Base-by-base conservation (phyloP, 2,329 filamentous ascomycete species). In the Calonectria multiphialidica region DNA sequence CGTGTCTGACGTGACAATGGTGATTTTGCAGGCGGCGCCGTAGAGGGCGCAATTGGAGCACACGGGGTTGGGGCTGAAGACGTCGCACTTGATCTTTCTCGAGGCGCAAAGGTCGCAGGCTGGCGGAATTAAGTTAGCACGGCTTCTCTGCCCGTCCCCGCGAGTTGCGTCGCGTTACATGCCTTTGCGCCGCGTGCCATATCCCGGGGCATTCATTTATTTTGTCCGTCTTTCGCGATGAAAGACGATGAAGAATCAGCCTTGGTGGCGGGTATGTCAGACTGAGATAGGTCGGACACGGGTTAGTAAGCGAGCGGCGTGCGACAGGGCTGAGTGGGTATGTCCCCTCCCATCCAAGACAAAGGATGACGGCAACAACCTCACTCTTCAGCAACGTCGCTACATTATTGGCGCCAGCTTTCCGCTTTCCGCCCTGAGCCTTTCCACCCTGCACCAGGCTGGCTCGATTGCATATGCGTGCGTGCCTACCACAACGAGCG, bases 71-170 rank as follows among this genome's bases (percentile, higher is more conserved):
- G 84, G 84, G 70, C 82, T 84, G 10, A 81, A 64, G 67, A 80
- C 79, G 72, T 86, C 83, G 65, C 84, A 86, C 63, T 81, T 85
- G 61, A 85, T 81, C 75, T 85, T 86, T 71, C 83, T 83, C 53
- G 76, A 78, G 18, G 82, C 84, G 68, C 84, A 86, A 7, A 82
- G 79, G 72, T 86, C 84, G 69, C 83, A 84, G 21, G 76, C 77
- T 79, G 42, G 40, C 10, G 33, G 35, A n/a, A 33, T 53, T 10
- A 37, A n/a, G 12, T 40, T n/a, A 37, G 12, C 23, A 5, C 8
- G 5, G 8, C 13, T 5, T 40, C 21, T 4, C 35, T 5, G 6
- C 7, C 8, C n/a, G 25, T 15, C 13, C 15, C 23, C 25, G 13
- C 15, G 5, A 4, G 30, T 23, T 28, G 21, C 13, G 4, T 18